Evolutionary conservation across 2,329 filamentous ascomycete species (phyloP).

Genomic region (Alternaria hordeiaustralica): DNA sequence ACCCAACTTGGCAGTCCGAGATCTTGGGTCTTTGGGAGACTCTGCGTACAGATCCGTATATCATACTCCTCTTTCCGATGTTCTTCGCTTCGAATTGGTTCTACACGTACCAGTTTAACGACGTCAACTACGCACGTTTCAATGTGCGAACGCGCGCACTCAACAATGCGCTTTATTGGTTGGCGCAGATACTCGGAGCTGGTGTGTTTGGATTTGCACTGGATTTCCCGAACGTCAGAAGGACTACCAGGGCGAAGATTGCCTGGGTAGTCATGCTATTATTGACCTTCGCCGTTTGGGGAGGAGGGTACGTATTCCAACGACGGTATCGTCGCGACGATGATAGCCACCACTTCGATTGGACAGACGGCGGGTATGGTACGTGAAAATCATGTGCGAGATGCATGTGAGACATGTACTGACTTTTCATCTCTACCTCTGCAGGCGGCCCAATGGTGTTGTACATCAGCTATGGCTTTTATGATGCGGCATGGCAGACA

Average conservation of each 20-base stretch:
- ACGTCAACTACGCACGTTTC: conserved; percentile 71
- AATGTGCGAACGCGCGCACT: conserved; percentile 73
- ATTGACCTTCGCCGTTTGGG: conserved; percentile 78
- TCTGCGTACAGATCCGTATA: conserved; percentile 70
- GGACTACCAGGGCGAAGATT: conserved; percentile 69
- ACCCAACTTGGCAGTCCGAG: conserved; percentile 82
- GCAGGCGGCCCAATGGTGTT: conserved; percentile 75
- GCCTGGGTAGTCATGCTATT: conserved; percentile 66
- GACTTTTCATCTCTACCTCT: background rate
- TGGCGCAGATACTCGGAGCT: conserved; percentile 76
- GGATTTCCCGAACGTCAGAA: conserved; percentile 62
- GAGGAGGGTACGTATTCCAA: conserved; percentile 79
- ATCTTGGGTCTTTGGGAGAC: conserved; percentile 75
- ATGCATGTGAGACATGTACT: background rate
- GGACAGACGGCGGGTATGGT: conserved; percentile 67
- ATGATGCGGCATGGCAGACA: conserved; percentile 87
- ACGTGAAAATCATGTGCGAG: background rate
- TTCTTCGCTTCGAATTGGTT: conserved; percentile 80
- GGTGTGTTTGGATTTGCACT: conserved; percentile 71
- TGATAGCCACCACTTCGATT: conserved; percentile 58
- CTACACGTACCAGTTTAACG: conserved; percentile 78
- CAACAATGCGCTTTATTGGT: conserved; percentile 77
- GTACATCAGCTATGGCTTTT: conserved; percentile 87
- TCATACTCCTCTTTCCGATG: conserved; percentile 77
- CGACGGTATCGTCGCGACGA: conserved; percentile 57